phyloP scores from a whole-genome alignment of 202 grass and related monocot species.

The Eragrostis tef region DNA sequence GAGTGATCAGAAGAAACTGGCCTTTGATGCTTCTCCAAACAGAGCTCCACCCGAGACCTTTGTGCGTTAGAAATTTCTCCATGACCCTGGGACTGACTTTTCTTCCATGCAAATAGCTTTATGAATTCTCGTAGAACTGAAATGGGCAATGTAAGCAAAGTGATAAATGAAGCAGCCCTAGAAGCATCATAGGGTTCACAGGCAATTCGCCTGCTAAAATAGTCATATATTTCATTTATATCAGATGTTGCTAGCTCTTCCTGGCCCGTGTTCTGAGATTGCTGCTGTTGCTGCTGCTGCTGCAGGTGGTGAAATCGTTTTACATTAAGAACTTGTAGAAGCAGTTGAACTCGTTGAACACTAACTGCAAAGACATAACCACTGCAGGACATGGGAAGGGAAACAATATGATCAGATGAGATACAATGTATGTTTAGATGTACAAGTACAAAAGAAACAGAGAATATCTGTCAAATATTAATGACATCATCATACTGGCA shows the following conservation, averaged over 20 bases:
- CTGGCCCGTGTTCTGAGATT: conserved; percentile 56
- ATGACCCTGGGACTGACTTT: conserved; percentile 61
- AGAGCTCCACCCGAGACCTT: conserved; percentile 66
- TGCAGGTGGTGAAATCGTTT: conserved; percentile 89
- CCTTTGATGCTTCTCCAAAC: conserved; percentile 73
- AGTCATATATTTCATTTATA: conserved; percentile 87
- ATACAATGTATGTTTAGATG: conserved; percentile 30
- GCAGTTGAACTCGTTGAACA: conserved; percentile 78
- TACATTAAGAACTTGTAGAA: conserved; percentile 86
- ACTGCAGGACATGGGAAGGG: conserved; percentile 51
- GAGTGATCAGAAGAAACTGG: conserved; percentile 38
- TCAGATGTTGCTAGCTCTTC: conserved; percentile 76
- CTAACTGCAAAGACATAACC: conserved; percentile 96
- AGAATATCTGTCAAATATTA: background rate
- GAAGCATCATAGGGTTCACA: conserved; percentile 93
- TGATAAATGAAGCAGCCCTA: conserved; percentile 88
- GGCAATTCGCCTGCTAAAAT: conserved; percentile 81
- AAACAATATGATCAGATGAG: conserved; percentile 34
- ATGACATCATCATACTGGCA: background rate
- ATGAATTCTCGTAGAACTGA: conserved; percentile 77
- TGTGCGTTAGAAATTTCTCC: conserved; percentile 57
- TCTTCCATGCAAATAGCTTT: conserved; percentile 89
- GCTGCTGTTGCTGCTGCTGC: conserved; percentile 53
- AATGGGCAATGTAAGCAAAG: conserved; percentile 83
- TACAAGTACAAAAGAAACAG: background rate